phyloP scores from a whole-genome alignment of 768 basidiomycete species.

The Lactarius sanguifluus region DNA sequence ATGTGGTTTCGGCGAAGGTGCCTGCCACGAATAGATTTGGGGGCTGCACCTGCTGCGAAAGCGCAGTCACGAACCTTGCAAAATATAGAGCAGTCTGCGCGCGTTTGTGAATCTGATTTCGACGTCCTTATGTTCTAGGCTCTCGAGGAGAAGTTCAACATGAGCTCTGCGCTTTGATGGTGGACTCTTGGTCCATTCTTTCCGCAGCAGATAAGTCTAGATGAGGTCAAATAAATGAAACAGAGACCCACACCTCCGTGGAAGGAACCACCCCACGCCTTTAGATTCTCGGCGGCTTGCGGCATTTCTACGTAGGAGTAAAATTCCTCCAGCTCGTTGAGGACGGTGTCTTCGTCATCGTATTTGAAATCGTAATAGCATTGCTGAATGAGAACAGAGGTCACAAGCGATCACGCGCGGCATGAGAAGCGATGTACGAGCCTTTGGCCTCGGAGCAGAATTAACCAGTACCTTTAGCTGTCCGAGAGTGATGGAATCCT shows the following conservation, averaged over 20 bases:
- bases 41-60: constrained; percentile 15
- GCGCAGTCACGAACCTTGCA: constrained; percentile 65
- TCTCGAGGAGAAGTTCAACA: constrained; percentile 79
- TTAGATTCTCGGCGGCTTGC: constrained; percentile 82
- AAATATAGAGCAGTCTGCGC: constrained; percentile 81
- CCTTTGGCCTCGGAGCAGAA: constrained; percentile 74
- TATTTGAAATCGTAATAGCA: constrained; percentile 89
- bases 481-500: constrained; percentile 77
- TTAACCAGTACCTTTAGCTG: constrained; percentile 75
- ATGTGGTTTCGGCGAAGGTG: constrained; percentile 86
- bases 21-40: constrained; percentile 45
- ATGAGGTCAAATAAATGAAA: constrained; percentile 11
- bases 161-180: constrained; percentile 63
- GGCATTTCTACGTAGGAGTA: constrained; percentile 96
- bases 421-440: constrained; percentile 35
- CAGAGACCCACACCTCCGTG: constrained; percentile 55
- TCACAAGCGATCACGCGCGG: constrained; percentile 1
- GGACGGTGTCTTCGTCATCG: constrained; percentile 93
- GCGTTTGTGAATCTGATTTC: constrained; percentile 86
- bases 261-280: constrained; percentile 86
- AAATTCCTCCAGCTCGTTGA: constrained; percentile 97
- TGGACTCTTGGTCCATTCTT: constrained; percentile 80
- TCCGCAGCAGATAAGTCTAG: constrained; percentile 20
- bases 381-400: constrained; percentile 52
- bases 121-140: constrained; percentile 81